phyloP scores from a whole-genome alignment of 208 protist genomes.

The Wallacemonas sp. region DNA sequence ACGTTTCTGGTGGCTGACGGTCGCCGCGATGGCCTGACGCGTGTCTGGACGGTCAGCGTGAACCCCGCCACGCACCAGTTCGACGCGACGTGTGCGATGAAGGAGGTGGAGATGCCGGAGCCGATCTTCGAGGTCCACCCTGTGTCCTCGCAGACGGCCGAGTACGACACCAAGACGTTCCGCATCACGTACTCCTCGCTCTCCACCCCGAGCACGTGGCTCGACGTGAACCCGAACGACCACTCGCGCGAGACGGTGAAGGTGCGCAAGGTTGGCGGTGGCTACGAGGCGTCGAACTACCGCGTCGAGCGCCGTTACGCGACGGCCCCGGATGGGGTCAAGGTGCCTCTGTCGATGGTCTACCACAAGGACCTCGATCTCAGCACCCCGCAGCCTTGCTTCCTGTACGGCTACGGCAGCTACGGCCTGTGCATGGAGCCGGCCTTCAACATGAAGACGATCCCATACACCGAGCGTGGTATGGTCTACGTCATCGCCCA shows the following conservation, averaged over 20 bases:
- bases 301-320: slow-evolving; percentile 71
- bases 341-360: slow-evolving; percentile 80
- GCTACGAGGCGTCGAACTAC: slow-evolving; percentile 71
- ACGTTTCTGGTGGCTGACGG: slow-evolving; percentile 69
- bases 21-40: slow-evolving; percentile 71
- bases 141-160: slow-evolving; percentile 59
- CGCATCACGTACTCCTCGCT: slow-evolving; percentile 85
- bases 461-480: slow-evolving; percentile 88
- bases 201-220: slow-evolving; percentile 78
- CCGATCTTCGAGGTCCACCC: slow-evolving; percentile 67
- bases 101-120: slow-evolving; percentile 70
- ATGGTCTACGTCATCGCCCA: slow-evolving; percentile 92
- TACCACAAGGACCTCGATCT: slow-evolving; percentile 78
- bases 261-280: slow-evolving; percentile 71
- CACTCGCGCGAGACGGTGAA: slow-evolving; percentile 50
- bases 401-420: slow-evolving; percentile 92
- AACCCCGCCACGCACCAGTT: slow-evolving; percentile 28
- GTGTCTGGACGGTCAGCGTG: slow-evolving; percentile 73
- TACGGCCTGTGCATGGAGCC: slow-evolving; percentile 91
- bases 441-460: slow-evolving; percentile 69
- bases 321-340: slow-evolving; percentile 67
- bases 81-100: slow-evolving; percentile 20
- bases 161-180: slow-evolving; percentile 66
- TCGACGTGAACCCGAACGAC: slow-evolving; percentile 50
- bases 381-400: slow-evolving; percentile 62